Conservation (phyloP, 2,329 filamentous ascomycete genomes). For the Microcera coccophila region DNA sequence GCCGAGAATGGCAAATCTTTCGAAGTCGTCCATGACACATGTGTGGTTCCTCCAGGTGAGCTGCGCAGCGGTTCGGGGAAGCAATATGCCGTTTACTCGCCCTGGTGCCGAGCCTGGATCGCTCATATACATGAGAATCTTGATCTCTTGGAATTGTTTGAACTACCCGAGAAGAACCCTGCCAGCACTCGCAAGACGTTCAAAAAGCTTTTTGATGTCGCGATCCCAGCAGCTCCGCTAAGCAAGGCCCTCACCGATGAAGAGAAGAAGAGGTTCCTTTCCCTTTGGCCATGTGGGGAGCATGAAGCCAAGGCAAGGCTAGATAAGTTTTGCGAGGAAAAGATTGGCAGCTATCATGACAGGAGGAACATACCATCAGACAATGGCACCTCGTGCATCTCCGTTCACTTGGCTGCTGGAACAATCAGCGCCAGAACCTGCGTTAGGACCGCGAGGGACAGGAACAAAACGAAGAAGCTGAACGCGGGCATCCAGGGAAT, state of each 20-base stretch:
- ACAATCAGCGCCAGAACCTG: slow-evolving; percentile 65
- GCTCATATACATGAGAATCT: slow-evolving; percentile 66
- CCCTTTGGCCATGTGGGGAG: slow-evolving; percentile 72
- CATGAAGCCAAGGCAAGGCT: slow-evolving; percentile 64
- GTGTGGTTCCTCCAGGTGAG: slow-evolving; percentile 71
- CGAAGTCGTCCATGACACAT: slow-evolving; percentile 74
- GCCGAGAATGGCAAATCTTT: slow-evolving; percentile 63
- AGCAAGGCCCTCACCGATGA: slow-evolving; percentile 59
- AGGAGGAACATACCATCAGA: slow-evolving; percentile 63
- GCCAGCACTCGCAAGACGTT: slow-evolving; percentile 41
- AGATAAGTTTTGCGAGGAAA: slow-evolving; percentile 63
- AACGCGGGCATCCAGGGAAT: slow-evolving; percentile 64
- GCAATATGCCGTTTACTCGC: slow-evolving; percentile 80
- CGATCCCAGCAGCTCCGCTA: slow-evolving; percentile 58
- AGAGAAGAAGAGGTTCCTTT: slow-evolving; percentile 53
- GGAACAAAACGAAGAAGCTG: slow-evolving; percentile 61
- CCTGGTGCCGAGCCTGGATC: slow-evolving; percentile 78
- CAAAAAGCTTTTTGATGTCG: slow-evolving; percentile 53
- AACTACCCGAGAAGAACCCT: slow-evolving; percentile 41
- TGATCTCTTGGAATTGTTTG: slow-evolving; percentile 60
- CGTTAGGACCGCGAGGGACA: slow-evolving; percentile 57
- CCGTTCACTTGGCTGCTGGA: slow-evolving; percentile 68
- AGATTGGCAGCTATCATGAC: slow-evolving; percentile 58
- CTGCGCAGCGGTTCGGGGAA: slow-evolving; percentile 65
- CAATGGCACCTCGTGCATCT: slow-evolving; percentile 63